These are phyloP conservation scores for Ostreobium quekettii DNA, from an alignment of 139 green algal species.

Conservation along the genomic window DNA sequence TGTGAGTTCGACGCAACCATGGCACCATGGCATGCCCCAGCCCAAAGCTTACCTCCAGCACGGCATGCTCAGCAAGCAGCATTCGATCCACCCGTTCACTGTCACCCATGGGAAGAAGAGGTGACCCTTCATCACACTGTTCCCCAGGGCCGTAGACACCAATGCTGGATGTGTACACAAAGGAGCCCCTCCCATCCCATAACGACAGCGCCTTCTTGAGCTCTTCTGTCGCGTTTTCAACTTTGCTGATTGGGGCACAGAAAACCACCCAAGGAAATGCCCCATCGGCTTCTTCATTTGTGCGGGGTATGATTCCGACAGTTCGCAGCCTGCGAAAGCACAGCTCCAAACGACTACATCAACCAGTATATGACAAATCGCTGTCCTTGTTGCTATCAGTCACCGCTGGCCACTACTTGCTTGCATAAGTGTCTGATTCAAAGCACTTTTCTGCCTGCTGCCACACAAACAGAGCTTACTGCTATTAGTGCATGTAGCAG, in stretches of 20 bases:
- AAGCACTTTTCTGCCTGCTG: no score
- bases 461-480: no score
- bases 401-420: no score
- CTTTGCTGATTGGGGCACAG: conserved; percentile 78
- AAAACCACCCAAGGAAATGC: conserved; percentile 82
- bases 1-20: no score
- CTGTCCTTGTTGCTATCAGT: no score
- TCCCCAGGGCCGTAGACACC: conserved; percentile 66
- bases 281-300: conserved; percentile 29
- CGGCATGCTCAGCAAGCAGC: conserved; percentile 61
- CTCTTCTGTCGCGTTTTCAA: conserved; percentile 75
- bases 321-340: conserved; percentile 44
- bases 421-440: no score
- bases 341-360: neutral
- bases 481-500: no score
- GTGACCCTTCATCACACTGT: conserved; percentile 50
- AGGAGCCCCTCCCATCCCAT: conserved; percentile 74
- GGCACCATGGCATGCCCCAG: no score
- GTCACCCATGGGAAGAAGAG: conserved; percentile 45
- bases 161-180: conserved; percentile 88
- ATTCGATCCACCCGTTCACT: conserved; percentile 61
- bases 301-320: conserved; percentile 56
- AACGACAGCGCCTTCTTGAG: conserved; percentile 45
- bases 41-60: conserved; percentile 45
- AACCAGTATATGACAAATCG: no score